phyloP scores from a whole-genome alignment of 768 basidiomycete species.

The Austroboletus festivus region DNA sequence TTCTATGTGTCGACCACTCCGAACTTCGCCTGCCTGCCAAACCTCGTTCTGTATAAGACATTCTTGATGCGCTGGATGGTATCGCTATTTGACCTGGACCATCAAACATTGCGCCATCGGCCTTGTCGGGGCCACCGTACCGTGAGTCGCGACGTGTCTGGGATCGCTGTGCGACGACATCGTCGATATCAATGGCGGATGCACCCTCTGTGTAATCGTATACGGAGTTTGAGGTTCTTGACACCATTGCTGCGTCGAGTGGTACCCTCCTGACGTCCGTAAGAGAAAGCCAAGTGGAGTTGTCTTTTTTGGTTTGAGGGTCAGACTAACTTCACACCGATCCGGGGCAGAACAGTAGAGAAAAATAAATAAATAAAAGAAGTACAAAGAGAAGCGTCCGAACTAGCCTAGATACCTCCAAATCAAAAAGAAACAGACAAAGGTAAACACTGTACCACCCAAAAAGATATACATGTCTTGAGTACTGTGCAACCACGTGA shows the following conservation, averaged over 20 bases:
- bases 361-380: not conserved
- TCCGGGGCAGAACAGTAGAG: not conserved
- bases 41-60: constrained; percentile 58
- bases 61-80: constrained; percentile 77
- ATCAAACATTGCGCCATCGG: constrained; percentile 69
- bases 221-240: constrained; percentile 11
- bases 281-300: not conserved
- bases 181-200: constrained; percentile 66
- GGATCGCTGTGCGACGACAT: constrained; percentile 50
- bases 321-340: not conserved
- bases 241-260: constrained; percentile 13
- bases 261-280: not conserved
- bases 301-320: constrained; percentile 12
- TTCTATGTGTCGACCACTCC: constrained; percentile 45
- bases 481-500: constrained; percentile 50
- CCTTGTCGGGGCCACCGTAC: constrained; percentile 48
- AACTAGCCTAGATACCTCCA: constrained; percentile 79
- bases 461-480: constrained; percentile 96
- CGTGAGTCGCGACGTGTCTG: constrained; percentile 67
- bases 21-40: constrained; percentile 49
- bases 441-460: constrained; percentile 79
- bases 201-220: constrained; percentile 88
- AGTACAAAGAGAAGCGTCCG: not conserved
- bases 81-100: constrained; percentile 63
- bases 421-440: constrained; percentile 91